Conservation (phyloP, 179 eudicot species). For the Silene vulgaris region DNA sequence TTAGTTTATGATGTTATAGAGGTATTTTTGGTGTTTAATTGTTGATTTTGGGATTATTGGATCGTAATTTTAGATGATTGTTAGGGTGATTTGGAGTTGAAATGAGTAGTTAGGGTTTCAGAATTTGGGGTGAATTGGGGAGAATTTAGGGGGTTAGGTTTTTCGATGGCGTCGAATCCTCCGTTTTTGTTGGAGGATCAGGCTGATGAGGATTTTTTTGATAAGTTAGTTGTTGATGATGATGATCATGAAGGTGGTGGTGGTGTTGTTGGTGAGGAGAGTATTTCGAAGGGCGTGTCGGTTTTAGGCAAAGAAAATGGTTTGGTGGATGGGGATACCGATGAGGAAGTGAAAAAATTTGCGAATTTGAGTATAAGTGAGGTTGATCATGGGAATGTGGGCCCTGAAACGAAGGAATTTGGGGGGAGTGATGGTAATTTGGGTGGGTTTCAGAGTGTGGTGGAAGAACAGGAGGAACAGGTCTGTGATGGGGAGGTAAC, state of each 20-base stretch:
- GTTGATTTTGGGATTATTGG: not conserved
- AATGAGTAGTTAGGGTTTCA: conserved; percentile 15
- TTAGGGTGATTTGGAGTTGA: not conserved
- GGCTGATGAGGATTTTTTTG: conserved; percentile 83
- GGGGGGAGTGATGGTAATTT: conserved; percentile 14
- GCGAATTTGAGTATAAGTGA: conserved; percentile 19
- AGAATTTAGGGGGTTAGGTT: conserved; percentile 12
- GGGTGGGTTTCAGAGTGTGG: conserved; percentile 2
- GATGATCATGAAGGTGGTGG: conserved; percentile 61
- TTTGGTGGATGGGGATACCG: conserved; percentile 6
- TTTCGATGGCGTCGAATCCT: conserved; percentile 64
- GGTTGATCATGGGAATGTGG: conserved; percentile 18
- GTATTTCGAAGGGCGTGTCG: conserved; percentile 3
- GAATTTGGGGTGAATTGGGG: not conserved
- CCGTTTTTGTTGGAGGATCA: conserved; percentile 82
- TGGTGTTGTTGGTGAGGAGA: conserved; percentile 18
- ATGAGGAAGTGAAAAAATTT: conserved; percentile 36
- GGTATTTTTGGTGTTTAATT: not conserved
- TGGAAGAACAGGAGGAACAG: conserved; percentile 13
- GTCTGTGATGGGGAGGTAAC: conserved; percentile 21
- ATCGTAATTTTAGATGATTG: not conserved
- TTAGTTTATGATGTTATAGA: not conserved
- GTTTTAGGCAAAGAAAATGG: conserved; percentile 24
- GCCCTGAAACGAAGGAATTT: not conserved
- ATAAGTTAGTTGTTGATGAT: conserved; percentile 71